A percentile compares a stretch with the other conserved stretches of the same genome.
These are phyloP conservation scores for Mucor sp. DNA, from an alignment of 371 early-diverging fungal species.

Conservation along the genomic window DNA sequence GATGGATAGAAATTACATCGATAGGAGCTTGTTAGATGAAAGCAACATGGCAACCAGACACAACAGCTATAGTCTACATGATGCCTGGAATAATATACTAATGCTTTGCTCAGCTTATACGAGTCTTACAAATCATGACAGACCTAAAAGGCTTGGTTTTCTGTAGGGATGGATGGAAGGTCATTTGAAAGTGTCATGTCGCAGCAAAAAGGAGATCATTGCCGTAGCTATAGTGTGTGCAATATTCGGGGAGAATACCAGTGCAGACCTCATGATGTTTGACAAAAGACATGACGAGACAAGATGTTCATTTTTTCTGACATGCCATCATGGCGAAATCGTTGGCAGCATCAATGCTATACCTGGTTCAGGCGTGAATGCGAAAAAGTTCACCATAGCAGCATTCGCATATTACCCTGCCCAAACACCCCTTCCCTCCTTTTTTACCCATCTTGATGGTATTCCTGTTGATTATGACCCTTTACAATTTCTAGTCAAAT, in stretches of 20 bases:
- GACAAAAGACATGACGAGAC: not conserved
- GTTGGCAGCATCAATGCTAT: not conserved
- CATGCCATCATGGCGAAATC: not conserved
- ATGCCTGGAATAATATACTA: too few species aligned
- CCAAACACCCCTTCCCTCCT: too few species aligned
- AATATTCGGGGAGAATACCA: not conserved
- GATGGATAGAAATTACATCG: too few species aligned
- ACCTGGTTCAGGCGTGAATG: not conserved
- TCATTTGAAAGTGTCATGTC: not conserved
- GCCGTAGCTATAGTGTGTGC: not conserved
- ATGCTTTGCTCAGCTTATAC: not conserved
- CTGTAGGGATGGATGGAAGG: not conserved
- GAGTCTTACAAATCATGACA: not conserved
- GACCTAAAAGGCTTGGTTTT: too few species aligned
- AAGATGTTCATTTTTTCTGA: not conserved
- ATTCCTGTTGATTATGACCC: too few species aligned
- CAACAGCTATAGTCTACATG: too few species aligned
- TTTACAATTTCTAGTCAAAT: not conserved
- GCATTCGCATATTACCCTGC: not conserved
- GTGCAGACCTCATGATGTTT: not conserved
- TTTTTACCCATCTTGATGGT: too few species aligned
- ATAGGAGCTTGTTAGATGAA: too few species aligned
- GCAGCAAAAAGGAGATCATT: not conserved
- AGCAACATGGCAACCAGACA: too few species aligned
- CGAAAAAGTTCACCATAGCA: not conserved